Conservation (phyloP, 768 basidiomycete genomes). For the Termitomyces sp. region DNA sequence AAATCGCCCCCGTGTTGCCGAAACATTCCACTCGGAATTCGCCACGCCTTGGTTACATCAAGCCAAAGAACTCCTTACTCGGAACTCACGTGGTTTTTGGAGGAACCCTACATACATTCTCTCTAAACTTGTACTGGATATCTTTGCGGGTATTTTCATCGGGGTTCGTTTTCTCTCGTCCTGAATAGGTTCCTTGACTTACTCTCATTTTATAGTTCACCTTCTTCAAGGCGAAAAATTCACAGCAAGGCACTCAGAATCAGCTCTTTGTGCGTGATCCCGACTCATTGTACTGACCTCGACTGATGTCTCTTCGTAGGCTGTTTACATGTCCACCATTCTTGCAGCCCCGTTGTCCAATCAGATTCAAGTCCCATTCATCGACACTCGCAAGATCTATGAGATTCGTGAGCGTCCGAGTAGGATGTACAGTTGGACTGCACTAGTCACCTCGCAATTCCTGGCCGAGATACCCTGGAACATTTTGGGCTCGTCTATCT, state of each 20-base stretch:
- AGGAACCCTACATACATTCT: conserved; percentile 59
- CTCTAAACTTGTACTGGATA: conserved; percentile 55
- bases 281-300: not conserved
- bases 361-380: conserved; percentile 62
- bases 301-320: conserved; percentile 23
- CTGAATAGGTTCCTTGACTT: conserved; percentile 4
- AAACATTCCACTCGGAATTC: conserved; percentile 38
- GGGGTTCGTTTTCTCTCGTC: conserved; percentile 28
- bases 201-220: conserved; percentile 38
- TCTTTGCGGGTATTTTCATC: conserved; percentile 51
- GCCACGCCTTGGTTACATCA: conserved; percentile 55
- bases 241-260: conserved; percentile 57
- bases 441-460: conserved; percentile 51
- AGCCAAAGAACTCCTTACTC: conserved; percentile 33
- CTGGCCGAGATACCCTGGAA: conserved; percentile 64
- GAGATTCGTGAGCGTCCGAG: conserved; percentile 66
- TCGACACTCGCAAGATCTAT: conserved; percentile 58
- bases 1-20: conserved; percentile 32
- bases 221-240: conserved; percentile 54
- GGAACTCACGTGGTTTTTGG: conserved; percentile 47
- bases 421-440: conserved; percentile 64
- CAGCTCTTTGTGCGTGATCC: conserved; percentile 54
- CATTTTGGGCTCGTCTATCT: conserved; percentile 53
- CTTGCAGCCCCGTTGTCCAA: conserved; percentile 50
- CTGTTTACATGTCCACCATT: conserved; percentile 57